Base-by-base conservation (phyloP, 176 grass and related monocot genomes). In the Eremochloa ophiuroides region DNA sequence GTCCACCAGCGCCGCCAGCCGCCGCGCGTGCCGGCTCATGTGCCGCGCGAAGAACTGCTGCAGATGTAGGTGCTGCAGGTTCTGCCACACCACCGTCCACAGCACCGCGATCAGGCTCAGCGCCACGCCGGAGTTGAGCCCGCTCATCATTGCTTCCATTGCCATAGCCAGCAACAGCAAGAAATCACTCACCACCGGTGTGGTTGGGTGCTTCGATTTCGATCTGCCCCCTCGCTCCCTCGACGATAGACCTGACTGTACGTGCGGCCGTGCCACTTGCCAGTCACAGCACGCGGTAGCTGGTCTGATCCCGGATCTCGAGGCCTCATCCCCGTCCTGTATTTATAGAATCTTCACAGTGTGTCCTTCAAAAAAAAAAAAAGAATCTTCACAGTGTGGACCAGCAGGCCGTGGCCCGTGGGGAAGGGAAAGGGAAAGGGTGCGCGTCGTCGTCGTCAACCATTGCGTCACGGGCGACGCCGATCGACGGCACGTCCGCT, bases 21-120 rank as follows among this genome's bases (percentile, higher is more conserved):
- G 70, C 17, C 73, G 79, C 34, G 79, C 88, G 48, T 73, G 74
- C 0, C 84, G 73, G 80, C 17, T 76, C 46, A 79, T 3, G 75
- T 91, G 64, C 3, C 81, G 69, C 27, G 71, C 55, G 71, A 87
- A 46, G 42, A 84, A 63, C 27, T 72, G 66, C 30, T 82, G 77
- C 55, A 89, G 87, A 42, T 77, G 82, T 7, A 85, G 78, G 82
- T 62, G 50, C 82, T 89, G 87, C 64, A 89, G 82, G 78, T 81
- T 83, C 75, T 79, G 78, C 90, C 80, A 85, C 56, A 83, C 47
- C 73, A 76, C 17, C 82, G 85, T 88, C 89, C 86, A 87, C 55
- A 77, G 46, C 66, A 83, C 72, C 2, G 46, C 77, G 65, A 89
- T 38, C 65, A 89, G 73, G 78, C 87, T 89, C 16, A 87, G 78